Conservation (phyloP, 345 rosid genomes). For the Arabis hirsuta region DNA sequence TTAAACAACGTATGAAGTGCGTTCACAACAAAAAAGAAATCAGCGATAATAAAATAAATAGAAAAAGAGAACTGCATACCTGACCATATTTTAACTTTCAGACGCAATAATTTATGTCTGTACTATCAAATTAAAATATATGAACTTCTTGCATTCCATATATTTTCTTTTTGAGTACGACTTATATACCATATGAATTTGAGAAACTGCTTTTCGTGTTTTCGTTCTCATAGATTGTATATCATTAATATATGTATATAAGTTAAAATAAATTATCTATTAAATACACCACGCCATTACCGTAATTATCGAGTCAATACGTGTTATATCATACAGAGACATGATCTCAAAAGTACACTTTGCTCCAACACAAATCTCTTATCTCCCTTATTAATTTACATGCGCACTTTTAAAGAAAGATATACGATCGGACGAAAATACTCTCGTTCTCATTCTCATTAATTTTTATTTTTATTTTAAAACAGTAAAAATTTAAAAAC, state of each 20-base stretch:
- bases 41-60: background rate
- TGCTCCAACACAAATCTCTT: no score
- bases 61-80: background rate
- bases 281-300: background rate
- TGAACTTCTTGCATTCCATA: conserved; percentile 4
- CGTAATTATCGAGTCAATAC: conserved; percentile 29
- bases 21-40: no score
- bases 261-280: conserved; percentile 6
- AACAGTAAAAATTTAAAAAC: no score
- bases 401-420: no score
- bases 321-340: background rate
- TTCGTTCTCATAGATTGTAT: background rate
- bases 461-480: no score
- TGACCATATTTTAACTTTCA: conserved; percentile 12
- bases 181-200: background rate
- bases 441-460: no score
- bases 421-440: no score
- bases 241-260: background rate
- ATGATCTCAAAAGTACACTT: no score
- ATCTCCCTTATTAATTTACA: no score
- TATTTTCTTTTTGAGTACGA: background rate
- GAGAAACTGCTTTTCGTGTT: background rate
- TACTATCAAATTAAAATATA: background rate
- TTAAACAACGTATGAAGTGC: no score
- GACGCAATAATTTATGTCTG: conserved; percentile 3